Conservation (phyloP, 345 rosid genomes). For the Ceriops tagal region DNA sequence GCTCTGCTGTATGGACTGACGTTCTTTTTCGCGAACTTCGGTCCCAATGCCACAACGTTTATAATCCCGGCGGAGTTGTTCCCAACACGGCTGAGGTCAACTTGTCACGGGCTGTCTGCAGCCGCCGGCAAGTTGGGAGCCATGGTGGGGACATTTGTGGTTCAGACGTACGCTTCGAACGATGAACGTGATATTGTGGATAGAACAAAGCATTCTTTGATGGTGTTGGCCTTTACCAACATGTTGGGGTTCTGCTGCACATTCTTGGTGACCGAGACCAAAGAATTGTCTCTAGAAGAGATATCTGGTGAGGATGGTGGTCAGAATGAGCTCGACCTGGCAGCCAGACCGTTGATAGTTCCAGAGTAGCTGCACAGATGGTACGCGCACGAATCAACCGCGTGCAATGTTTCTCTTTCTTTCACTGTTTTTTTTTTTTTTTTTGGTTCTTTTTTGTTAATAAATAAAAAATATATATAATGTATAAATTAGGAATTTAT, state of each 20-base stretch:
- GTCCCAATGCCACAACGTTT: conserved; percentile 56
- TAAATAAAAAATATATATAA: too few relatives aligned
- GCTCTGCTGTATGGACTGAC: conserved; percentile 38
- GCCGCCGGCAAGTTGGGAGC: conserved; percentile 63
- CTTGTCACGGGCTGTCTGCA: conserved; percentile 53
- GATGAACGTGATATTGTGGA: rapidly evolving
- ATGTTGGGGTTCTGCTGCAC: conserved; percentile 50
- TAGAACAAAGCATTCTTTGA: conserved; percentile 28
- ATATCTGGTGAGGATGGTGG: background rate
- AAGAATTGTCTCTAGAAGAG: conserved; percentile 36
- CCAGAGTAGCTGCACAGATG: background rate
- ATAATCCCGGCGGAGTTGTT: conserved; percentile 57
- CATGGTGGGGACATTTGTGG: conserved; percentile 45
- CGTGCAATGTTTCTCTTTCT: too few relatives aligned
- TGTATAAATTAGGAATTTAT: too few relatives aligned
- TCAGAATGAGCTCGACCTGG: background rate
- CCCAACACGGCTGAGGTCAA: conserved; percentile 47
- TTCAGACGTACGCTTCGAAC: conserved; percentile 34
- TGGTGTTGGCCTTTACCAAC: conserved; percentile 46
- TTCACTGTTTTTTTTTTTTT: too few relatives aligned
- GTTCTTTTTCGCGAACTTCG: conserved; percentile 62
- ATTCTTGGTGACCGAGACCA: conserved; percentile 51
- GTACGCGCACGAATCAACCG: too few relatives aligned
- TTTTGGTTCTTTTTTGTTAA: too few relatives aligned
- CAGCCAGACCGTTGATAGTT: background rate